These are phyloP conservation scores for Dipteronia dyeriana DNA, from an alignment of 345 rosid genomes.

Conservation along the genomic window DNA sequence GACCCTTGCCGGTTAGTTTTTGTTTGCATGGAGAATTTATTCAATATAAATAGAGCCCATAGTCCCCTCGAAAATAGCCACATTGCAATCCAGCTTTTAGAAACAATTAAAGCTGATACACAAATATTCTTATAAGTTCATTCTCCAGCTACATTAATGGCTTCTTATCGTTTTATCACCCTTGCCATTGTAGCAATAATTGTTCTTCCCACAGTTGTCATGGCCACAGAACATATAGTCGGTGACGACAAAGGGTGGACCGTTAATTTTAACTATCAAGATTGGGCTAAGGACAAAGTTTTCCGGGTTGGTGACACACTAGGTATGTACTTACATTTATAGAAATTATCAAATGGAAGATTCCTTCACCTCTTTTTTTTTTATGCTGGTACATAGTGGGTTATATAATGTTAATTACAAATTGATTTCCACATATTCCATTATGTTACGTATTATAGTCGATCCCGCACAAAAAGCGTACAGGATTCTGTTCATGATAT, in stretches of 20 bases:
- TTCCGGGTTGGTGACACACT: slow-evolving; percentile 37
- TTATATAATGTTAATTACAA: no score
- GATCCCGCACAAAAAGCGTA: no score
- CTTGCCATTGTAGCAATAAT: slow-evolving; percentile 26
- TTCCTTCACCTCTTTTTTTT: no score
- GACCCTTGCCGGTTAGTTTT: not conserved
- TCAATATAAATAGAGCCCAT: slow-evolving; percentile 20
- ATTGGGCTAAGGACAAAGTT: slow-evolving; percentile 36
- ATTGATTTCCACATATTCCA: no score
- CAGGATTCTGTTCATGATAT: no score
- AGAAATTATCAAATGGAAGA: no score
- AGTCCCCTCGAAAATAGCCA: not conserved
- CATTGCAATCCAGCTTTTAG: not conserved
- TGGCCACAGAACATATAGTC: slow-evolving; percentile 32
- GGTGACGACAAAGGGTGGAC: slow-evolving; percentile 40
- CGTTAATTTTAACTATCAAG: slow-evolving; percentile 16
- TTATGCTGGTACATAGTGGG: no score
- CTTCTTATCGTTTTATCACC: slow-evolving; percentile 12
- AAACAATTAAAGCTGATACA: not conserved
- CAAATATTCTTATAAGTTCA: not conserved
- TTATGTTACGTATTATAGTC: no score
- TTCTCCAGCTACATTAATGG: slow-evolving; percentile 27
- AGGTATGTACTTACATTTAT: slow-evolving; percentile 18
- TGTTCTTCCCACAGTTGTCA: slow-evolving; percentile 27
- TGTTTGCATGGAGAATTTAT: not conserved